Evolutionary conservation across 75 land plant species (phyloP).

Genomic region (Picea sitchensis): DNA sequence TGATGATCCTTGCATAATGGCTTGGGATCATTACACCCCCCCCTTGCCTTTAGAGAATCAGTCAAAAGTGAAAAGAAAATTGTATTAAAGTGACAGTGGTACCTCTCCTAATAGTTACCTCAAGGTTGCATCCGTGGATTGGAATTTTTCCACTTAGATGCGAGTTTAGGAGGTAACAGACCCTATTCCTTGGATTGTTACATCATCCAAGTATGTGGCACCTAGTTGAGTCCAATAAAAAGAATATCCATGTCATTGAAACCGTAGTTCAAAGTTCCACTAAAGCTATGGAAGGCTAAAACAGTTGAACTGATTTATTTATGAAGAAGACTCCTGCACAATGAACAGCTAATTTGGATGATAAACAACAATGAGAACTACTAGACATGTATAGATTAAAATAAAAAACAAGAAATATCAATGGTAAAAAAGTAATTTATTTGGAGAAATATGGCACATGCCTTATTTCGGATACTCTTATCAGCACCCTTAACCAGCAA

Average conservation of each 20-base stretch:
- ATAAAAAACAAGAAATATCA: background rate
- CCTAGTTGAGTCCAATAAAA: too few relatives aligned
- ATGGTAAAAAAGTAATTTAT: background rate
- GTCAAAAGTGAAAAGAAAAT: too few relatives aligned
- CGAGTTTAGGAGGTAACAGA: too few relatives aligned
- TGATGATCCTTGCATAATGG: too few relatives aligned
- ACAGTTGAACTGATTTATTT: background rate
- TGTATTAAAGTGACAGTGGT: too few relatives aligned
- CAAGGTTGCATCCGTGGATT: too few relatives aligned
- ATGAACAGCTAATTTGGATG: background rate
- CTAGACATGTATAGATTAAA: background rate
- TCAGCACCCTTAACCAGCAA: constrained; percentile 80
- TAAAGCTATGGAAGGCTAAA: background rate
- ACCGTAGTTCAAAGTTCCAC: background rate
- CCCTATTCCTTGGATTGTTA: background rate
- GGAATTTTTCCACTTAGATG: too few relatives aligned
- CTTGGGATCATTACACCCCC: too few relatives aligned
- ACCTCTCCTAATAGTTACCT: too few relatives aligned
- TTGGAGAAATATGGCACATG: background rate
- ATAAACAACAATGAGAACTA: background rate
- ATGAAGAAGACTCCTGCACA: background rate
- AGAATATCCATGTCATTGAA: too few relatives aligned
- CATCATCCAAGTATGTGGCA: background rate
- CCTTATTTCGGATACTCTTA: constrained; percentile 55
- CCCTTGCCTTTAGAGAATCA: too few relatives aligned